Percentiles rank a stretch among this genome's conserved stretches.
Evolutionary conservation across 2,329 filamentous ascomycete genomes (phyloP).

Genomic region (Pseudogymnoascus sp.): DNA sequence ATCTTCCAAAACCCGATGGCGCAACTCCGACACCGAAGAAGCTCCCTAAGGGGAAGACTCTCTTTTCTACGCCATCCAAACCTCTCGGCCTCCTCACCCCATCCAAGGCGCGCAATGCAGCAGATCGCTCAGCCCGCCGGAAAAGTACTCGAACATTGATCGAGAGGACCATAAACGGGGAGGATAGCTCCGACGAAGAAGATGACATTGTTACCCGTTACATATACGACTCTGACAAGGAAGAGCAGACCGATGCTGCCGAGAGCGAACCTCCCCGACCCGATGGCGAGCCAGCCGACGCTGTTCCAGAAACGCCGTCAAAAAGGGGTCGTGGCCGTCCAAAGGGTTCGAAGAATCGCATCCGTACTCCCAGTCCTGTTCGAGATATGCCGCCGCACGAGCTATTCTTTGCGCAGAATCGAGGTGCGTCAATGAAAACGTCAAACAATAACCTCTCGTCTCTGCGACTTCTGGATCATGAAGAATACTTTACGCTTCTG

Average conservation of each 20-base stretch:
- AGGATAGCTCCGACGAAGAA: constrained; percentile 61
- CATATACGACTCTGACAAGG: constrained; percentile 54
- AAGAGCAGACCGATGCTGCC: constrained; percentile 29
- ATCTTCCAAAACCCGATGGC: not conserved
- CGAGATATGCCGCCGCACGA: constrained; percentile 79
- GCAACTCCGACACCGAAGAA: constrained; percentile 17
- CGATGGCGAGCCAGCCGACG: constrained; percentile 9
- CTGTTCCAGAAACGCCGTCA: constrained; percentile 39
- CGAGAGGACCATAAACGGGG: constrained; percentile 57
- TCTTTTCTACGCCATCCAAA: constrained; percentile 24
- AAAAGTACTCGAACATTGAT: constrained; percentile 76
- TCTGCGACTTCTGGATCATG: constrained; percentile 72
- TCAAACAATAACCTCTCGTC: constrained; percentile 77
- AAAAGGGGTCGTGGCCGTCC: constrained; percentile 40
- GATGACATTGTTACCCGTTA: constrained; percentile 60
- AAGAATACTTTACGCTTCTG: constrained; percentile 76
- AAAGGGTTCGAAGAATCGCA: constrained; percentile 40
- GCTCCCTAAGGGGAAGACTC: constrained; percentile 16
- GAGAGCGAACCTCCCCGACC: constrained; percentile 23
- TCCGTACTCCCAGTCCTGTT: constrained; percentile 53
- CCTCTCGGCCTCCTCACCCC: constrained; percentile 16
- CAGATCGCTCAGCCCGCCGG: constrained; percentile 72
- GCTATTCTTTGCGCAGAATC: constrained; percentile 88
- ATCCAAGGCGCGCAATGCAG: constrained; percentile 35
- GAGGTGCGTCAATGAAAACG: constrained; percentile 70